Evolutionary conservation across 768 basidiomycete species (phyloP), one percentile per base, ranked within the genome.

Genomic region (Rhizopogon vesiculosus): DNA sequence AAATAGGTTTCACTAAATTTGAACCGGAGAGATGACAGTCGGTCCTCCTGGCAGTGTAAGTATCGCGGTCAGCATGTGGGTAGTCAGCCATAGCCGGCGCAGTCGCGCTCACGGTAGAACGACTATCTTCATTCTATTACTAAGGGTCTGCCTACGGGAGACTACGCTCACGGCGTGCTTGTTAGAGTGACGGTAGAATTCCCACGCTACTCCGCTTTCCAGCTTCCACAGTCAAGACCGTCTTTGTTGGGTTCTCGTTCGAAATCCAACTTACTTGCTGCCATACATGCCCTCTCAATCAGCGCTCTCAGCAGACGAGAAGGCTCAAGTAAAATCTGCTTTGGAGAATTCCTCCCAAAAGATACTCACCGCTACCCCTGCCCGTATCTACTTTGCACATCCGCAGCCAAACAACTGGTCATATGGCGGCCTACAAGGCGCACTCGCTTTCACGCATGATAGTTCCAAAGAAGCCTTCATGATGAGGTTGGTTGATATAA

Each of bases 311-410:
- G 68, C 76, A 35, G 86, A 87, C 56, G 95, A 97, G 61, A 98
- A 92, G 72, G 67, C 75, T 31, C 87, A 83, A 62, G 79, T 98
- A 60, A 89, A 87, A 68, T 71, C 76, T 10, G 79, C 84, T 3
- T 70, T 91, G 19, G 76, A 84, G 3, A 63, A 69, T 0, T 69
- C 80, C 3, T 72, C 62, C 19, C 82, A 85, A 75, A 96, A 96
- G 77, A 90, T 96, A 61, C 63, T 84, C 43, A 83, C 72, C 42
- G 94, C 93, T n/a, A 84, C 89, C 0, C 79, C 92, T 39, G 91
- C 86, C 10, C 82, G 96, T 42, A 80, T 99, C 53, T 99, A 98
- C 76, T 92, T 91, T 72, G 93, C 94, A 1, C 77, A 88, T 66
- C 94, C 90, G 28, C 74, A 85, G 56, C 87, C 82, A 2, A 67